A percentile compares a stretch with the other conserved stretches of the same genome.
Conservation (phyloP, 331 rosid genomes). For the Telfairia occidentalis region DNA sequence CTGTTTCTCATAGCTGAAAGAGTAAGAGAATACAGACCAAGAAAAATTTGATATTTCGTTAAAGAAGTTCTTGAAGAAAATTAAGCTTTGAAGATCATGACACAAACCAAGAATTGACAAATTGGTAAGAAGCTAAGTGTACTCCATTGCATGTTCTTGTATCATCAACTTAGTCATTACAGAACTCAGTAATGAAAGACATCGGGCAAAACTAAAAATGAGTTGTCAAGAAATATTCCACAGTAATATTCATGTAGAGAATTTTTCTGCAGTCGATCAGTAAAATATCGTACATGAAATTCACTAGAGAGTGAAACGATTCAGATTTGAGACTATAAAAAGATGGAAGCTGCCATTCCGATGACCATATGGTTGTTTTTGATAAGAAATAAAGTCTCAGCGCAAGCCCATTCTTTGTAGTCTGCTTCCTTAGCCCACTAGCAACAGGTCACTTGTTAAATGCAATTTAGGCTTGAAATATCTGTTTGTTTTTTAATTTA, state of each 20-base stretch:
- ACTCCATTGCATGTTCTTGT: not conserved
- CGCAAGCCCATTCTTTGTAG: not conserved
- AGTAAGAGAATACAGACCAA: not conserved
- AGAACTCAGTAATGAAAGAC: not conserved
- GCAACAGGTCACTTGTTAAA: not conserved
- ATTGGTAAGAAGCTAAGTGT: not conserved
- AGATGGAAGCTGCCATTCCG: not conserved
- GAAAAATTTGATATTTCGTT: not conserved
- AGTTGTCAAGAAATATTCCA: not conserved
- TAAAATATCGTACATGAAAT: not conserved
- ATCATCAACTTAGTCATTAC: not conserved
- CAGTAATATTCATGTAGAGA: not conserved
- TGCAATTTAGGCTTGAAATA: not conserved
- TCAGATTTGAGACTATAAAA: not conserved
- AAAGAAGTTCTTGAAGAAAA: not conserved
- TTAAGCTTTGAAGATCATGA: not conserved
- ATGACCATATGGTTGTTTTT: not conserved
- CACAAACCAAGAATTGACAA: not conserved
- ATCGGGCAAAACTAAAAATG: not conserved
- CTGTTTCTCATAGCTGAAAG: slow-evolving; percentile 45
- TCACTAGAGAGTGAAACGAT: not conserved
- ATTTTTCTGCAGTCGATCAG: not conserved
- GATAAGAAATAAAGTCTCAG: not conserved
- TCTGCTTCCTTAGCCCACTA: not conserved
- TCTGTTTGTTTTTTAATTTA: not conserved